These are phyloP conservation scores for Solanum raphanifolium DNA, from an alignment of 257 asterid species.

Conservation along the genomic window DNA sequence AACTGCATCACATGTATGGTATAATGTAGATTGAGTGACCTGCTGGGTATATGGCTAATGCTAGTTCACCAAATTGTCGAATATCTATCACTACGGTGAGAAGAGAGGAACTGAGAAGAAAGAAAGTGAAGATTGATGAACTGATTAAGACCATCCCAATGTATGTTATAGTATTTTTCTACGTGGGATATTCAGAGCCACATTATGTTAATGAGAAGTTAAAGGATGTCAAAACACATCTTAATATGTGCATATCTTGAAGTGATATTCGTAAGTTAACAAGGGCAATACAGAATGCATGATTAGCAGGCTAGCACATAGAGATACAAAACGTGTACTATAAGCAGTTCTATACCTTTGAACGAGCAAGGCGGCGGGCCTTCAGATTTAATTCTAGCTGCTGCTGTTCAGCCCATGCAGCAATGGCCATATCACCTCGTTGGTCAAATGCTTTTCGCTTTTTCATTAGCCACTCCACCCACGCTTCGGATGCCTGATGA, in stretches of 20 bases:
- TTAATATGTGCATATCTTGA: neutral
- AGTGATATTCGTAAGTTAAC: neutral
- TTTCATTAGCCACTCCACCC: conserved; percentile 95
- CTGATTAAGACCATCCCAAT: neutral
- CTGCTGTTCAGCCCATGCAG: conserved; percentile 98
- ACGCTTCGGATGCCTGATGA: conserved; percentile 86
- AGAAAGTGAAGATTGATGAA: neutral
- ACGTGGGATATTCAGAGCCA: neutral
- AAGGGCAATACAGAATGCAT: neutral
- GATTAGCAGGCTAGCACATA: too few species aligned
- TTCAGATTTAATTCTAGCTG: conserved; percentile 82
- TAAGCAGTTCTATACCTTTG: conserved; percentile 47
- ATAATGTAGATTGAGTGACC: neutral
- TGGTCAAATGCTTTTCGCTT: conserved; percentile 94
- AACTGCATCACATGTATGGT: neutral
- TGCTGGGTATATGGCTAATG: neutral
- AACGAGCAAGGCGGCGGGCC: conserved; percentile 86
- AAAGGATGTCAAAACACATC: neutral
- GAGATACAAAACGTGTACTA: neutral
- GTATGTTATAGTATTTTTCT: neutral
- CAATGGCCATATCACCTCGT: conserved; percentile 94
- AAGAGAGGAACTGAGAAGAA: neutral
- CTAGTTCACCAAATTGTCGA: neutral
- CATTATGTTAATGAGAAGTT: neutral
- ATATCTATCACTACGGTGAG: neutral